Percentiles rank a stretch among this genome's conserved stretches.
phyloP scores from a whole-genome alignment of 1,284 basidiomycete genomes.

The Coniferiporia sulphurascens region DNA sequence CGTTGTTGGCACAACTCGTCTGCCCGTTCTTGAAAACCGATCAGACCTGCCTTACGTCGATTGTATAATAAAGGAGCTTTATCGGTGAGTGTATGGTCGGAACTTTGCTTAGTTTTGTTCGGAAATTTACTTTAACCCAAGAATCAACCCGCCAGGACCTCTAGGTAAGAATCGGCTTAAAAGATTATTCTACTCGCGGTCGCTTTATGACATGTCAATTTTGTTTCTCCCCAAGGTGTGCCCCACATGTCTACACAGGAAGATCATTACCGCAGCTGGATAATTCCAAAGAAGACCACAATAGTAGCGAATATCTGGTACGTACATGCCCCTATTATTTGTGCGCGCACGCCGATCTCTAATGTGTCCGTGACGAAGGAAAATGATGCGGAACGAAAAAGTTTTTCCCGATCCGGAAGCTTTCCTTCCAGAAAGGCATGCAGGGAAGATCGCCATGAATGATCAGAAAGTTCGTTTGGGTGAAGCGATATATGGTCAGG shows the following conservation, averaged over 20 bases:
- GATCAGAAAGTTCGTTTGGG: neutral
- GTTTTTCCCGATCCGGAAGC: conserved; percentile 10
- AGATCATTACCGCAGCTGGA: neutral
- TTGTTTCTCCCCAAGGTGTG: neutral
- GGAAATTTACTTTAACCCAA: neutral
- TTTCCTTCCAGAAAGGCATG: conserved; percentile 8
- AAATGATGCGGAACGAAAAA: conserved; percentile 12
- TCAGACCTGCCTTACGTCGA: neutral
- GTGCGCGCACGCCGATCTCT: neutral
- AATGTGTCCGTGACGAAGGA: neutral
- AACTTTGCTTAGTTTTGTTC: neutral
- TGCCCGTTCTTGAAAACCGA: conserved; percentile 22
- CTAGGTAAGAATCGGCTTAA: neutral
- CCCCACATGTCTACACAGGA: neutral
- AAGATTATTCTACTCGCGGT: too few relatives aligned
- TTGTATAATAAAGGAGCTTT: neutral
- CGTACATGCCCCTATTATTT: neutral
- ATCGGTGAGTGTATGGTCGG: neutral
- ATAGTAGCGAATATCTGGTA: conserved; percentile 4
- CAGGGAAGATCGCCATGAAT: neutral
- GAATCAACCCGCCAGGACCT: neutral
- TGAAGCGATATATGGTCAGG: neutral
- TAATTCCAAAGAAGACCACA: neutral
- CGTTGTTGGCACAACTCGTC: neutral
- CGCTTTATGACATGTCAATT: neutral